Percentiles rank a stretch among this genome's conserved stretches.
Conservation (phyloP, 495 filamentous ascomycete genomes). For the Amorphotheca resinae region DNA sequence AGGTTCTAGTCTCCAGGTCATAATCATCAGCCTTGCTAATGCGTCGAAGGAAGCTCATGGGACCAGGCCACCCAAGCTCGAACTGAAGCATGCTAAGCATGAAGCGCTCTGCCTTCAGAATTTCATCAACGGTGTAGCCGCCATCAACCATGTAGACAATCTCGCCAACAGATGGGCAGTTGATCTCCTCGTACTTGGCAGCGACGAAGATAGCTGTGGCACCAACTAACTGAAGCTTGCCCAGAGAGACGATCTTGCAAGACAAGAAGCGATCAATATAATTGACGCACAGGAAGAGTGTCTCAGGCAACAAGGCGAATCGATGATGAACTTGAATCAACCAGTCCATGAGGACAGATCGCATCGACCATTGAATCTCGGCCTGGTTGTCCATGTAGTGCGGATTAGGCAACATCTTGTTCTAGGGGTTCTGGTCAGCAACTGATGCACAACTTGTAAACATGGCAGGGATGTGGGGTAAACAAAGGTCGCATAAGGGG, state of each 20-base stretch:
- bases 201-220: constrained; percentile 94
- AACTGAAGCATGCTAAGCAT: constrained; percentile 95
- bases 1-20: constrained; percentile 84
- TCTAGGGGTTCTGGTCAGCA: constrained; percentile 33
- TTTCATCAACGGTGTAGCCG: constrained; percentile 79
- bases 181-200: constrained; percentile 97
- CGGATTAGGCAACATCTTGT: constrained; percentile 67
- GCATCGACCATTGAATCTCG: constrained; percentile 99
- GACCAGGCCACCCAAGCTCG: constrained; percentile 90
- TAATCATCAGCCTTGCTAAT: constrained; percentile 99
- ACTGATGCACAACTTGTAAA: constrained; percentile 5
- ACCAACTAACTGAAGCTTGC: constrained; percentile 90
- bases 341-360: constrained; percentile 96
- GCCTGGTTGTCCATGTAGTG: constrained; percentile 94
- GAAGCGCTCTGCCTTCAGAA: constrained; percentile 93
- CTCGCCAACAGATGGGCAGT: constrained; percentile 85
- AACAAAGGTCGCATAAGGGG: constrained; percentile 9
- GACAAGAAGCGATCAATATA: constrained; percentile 96
- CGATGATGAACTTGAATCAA: constrained; percentile 89
- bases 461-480: constrained; percentile 8
- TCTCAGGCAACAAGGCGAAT: constrained; percentile 85
- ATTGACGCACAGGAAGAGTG: constrained; percentile 84
- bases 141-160: constrained; percentile 98
- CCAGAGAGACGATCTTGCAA: constrained; percentile 83
- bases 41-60: constrained; percentile 92